Conservation (phyloP, 441 rosid species). For the Jatropha podagrica region DNA sequence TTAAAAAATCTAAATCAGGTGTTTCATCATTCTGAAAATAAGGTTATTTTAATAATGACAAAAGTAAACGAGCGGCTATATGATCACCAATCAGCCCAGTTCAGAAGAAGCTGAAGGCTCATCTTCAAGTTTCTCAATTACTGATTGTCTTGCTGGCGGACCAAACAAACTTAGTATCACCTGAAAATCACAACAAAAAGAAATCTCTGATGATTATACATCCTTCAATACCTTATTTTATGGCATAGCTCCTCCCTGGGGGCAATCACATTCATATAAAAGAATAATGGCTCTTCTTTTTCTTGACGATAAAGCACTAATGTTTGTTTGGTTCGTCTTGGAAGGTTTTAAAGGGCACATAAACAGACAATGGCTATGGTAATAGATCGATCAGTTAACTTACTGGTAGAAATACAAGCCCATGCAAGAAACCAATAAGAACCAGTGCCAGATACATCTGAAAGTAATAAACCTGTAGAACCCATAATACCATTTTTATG, state of each 20-base stretch:
- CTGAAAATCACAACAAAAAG: constrained; percentile 42
- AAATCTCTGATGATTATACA: not conserved
- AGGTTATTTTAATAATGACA: too few species aligned
- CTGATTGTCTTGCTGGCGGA: constrained; percentile 52
- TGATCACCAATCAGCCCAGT: constrained; percentile 23
- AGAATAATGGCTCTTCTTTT: not conserved
- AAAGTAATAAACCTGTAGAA: constrained; percentile 83
- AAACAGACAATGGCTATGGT: not conserved
- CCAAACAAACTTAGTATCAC: constrained; percentile 80
- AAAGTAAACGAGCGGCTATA: too few species aligned
- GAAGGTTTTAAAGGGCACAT: too few species aligned
- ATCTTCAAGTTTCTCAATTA: constrained; percentile 17
- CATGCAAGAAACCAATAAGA: constrained; percentile 86
- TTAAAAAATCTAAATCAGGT: not conserved
- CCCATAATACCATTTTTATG: constrained; percentile 4
- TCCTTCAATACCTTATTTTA: not conserved
- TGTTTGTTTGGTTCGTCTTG: too few species aligned
- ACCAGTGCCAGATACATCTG: constrained; percentile 91
- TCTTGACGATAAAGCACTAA: too few species aligned
- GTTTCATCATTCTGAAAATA: too few species aligned
- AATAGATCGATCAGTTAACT: constrained; percentile 24
- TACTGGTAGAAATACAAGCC: constrained; percentile 90
- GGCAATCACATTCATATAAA: not conserved
- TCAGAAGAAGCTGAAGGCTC: constrained; percentile 42
- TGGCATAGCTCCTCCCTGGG: not conserved